Evolutionary conservation across 169 alveolate species (phyloP), one percentile per base, ranked within the genome.

Genomic region (Plasmodium knowlesi): DNA sequence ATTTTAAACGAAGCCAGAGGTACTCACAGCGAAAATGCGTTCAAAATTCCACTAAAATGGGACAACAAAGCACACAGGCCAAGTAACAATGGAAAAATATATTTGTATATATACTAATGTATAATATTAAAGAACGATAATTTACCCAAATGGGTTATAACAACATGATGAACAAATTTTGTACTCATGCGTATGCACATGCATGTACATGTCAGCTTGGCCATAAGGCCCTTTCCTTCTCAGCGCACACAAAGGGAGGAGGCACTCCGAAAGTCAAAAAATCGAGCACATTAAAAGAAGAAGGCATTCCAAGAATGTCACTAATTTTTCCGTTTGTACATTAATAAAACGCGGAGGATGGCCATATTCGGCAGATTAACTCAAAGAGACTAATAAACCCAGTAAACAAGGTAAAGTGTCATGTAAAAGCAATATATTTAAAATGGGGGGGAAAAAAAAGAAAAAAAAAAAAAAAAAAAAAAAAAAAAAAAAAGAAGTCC

Each of bases 401-500:
- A 74, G 22, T 39, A 74, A 74, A 28, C 10, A 19, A 32, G 10
- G 16, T 12, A 10, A 74, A 12, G 43, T 34, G 83, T 57, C 83
- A 30, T 5, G 34, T 1, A 19, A 74, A 32, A 74, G 32, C 28
- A 30, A 41, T n/a, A n/a, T 4, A 30, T 32, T 34, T 3, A 30
- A 76, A n/a, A 76, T 6, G 9, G 61, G 32, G 4, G 10, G 10
- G 32, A 76, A 41, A 71, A 71, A 71, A 71, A 71, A n/a, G 32
- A 41, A 32, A 76, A 76, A 76, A 71, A 71, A 71, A n/a, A 76
- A 41, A 32, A 71, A 71, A 8, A 25, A 25, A 74, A 74, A 39
- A 71, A 71, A 71, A 71, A 71, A n/a, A 76, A 41, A 32, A 76
- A 76, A 76, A 16, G 28, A 41, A 74, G 61, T 19, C 83, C 61